Evolutionary conservation across 768 basidiomycete species (phyloP), one percentile per base, ranked within the genome.

Genomic region (Cubamyces sp.): DNA sequence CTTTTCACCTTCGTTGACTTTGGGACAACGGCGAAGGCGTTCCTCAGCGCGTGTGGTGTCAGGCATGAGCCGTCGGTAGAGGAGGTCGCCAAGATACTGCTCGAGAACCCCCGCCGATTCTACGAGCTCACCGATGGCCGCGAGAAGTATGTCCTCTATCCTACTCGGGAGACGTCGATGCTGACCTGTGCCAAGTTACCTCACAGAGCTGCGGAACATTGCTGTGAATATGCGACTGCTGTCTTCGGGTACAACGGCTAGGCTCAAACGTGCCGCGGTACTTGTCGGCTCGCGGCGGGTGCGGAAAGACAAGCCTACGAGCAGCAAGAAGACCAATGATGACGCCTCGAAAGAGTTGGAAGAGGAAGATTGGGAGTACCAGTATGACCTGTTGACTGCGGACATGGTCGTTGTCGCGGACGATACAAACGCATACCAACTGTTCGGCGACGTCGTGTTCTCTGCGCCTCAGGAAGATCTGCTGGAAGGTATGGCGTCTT

Each of bases 1-100:
- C 76, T 96, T 1, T 97, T 98, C 70, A 81, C 84, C 37, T 97
- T 95, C 68, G 86, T 98, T 52, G 88, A 96, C 72, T 97, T 96
- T 71, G 96, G 95, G 2, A 70, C 81, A 1, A 77, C 80, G 5
- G 96, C 90, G 25, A 96, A 95, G 66, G 79, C 82, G 3, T 98
- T 99, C 75, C 78, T 99, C 47, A 84, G 82, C 55, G 88, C 91
- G 3, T 93, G 93, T 67, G 96, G 97, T 12, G 92, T 95, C 16
- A 90, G 87, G 69, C 87, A 83, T 45, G 92, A 94, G 69, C 96
- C 96, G 4, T 93, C 86, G 47, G 84, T 94, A 5, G 87, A 92
- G 59, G 94, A 95, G 74, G 81, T 94, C 45, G 87, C 87, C 0
- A 80, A 81, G 54, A 88, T 86, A 55, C 74, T 94, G 45, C 73